Percentiles rank a stretch among this genome's conserved stretches.
These are phyloP conservation scores for Juglanconis oblonga DNA, from an alignment of 2,329 filamentous ascomycete species.

Conservation along the genomic window DNA sequence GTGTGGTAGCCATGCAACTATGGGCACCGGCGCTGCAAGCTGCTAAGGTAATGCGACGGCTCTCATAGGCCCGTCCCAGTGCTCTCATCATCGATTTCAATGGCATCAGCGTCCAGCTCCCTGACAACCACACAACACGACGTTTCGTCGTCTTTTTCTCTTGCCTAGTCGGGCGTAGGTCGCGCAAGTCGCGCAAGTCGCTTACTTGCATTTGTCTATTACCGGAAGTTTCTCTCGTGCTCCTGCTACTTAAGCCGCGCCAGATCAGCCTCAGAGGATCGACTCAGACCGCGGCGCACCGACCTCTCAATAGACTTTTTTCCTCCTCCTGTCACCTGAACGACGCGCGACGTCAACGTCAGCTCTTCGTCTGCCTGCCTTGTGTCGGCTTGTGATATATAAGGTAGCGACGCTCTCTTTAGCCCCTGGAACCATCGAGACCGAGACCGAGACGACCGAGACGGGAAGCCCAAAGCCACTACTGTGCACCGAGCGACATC, in stretches of 20 bases:
- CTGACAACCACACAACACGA: constrained; percentile 5
- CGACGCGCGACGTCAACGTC: not conserved
- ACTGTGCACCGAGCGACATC: too few species aligned
- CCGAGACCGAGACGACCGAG: too few species aligned
- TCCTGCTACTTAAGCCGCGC: not conserved
- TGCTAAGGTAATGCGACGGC: not conserved
- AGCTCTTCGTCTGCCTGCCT: not conserved
- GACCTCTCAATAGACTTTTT: too few species aligned
- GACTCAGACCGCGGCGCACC: too few species aligned
- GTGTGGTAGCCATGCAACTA: constrained; percentile 7
- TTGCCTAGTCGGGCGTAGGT: constrained; percentile 8
- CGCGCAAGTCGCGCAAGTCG: too few species aligned
- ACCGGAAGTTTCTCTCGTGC: not conserved
- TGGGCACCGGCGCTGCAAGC: too few species aligned
- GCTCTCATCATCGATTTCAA: constrained; percentile 14
- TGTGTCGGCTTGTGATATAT: too few species aligned
- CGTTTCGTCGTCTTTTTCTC: not conserved
- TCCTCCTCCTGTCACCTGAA: too few species aligned
- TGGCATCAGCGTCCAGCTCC: constrained; percentile 17
- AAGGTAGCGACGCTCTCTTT: too few species aligned
- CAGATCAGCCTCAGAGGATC: too few species aligned
- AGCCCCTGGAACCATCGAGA: too few species aligned
- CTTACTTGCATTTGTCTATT: not conserved
- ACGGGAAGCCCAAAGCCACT: too few species aligned
- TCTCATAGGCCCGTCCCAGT: constrained; percentile 12